Evolutionary conservation across 2,329 filamentous ascomycete genomes (phyloP).

Genomic region (Juglanconis oblonga): DNA sequence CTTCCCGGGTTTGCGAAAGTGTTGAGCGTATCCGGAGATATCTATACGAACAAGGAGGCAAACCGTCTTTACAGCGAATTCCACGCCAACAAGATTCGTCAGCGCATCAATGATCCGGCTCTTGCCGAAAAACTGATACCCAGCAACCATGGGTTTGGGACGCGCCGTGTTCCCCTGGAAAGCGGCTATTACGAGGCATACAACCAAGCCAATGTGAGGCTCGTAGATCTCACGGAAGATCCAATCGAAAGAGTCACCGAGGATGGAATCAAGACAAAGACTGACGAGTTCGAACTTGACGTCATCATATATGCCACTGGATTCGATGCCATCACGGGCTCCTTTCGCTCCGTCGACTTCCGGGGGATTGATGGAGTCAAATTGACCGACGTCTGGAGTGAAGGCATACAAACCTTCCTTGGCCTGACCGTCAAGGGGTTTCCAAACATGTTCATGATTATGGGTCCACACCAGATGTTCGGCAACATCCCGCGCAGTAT

Average conservation of each 20-base stretch:
- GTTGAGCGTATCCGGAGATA: constrained; percentile 35
- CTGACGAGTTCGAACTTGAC: constrained; percentile 12
- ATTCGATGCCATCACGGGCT: constrained; percentile 39
- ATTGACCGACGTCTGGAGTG: constrained; percentile 12
- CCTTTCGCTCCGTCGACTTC: neutral
- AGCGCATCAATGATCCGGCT: constrained; percentile 35
- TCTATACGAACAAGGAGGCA: constrained; percentile 33
- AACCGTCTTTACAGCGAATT: constrained; percentile 37
- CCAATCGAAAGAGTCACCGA: constrained; percentile 24
- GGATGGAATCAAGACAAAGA: constrained; percentile 22
- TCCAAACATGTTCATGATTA: constrained; percentile 37
- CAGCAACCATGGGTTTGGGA: constrained; percentile 37
- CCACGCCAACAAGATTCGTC: constrained; percentile 28
- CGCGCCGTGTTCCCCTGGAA: constrained; percentile 20
- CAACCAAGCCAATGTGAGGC: constrained; percentile 30
- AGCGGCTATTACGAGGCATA: constrained; percentile 31
- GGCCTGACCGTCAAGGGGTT: constrained; percentile 18
- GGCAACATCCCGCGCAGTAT: constrained; percentile 40
- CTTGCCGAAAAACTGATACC: constrained; percentile 37
- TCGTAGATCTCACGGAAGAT: constrained; percentile 27
- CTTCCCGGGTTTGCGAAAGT: constrained; percentile 40
- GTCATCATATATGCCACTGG: constrained; percentile 33
- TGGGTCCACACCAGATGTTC: constrained; percentile 42
- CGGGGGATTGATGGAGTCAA: neutral
- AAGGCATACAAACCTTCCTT: constrained; percentile 16